A percentile compares a stretch with the other conserved stretches of the same genome.
Evolutionary conservation across 2,329 filamentous ascomycete species (phyloP).

Genomic region (Fusarium sp.): DNA sequence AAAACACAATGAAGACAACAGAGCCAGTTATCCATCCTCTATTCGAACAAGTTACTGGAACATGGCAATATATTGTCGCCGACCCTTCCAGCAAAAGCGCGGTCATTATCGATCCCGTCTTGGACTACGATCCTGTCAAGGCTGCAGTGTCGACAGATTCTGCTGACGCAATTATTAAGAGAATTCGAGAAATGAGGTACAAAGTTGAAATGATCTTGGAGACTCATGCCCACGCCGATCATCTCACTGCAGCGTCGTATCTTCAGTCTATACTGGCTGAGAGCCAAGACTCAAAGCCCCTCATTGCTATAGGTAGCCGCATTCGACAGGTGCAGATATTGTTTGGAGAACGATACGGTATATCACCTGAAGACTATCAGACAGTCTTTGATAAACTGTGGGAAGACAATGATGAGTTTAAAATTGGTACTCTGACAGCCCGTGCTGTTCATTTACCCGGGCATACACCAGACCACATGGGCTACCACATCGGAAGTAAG

Average conservation of each 20-base stretch:
- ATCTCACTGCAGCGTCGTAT: constrained; percentile 70
- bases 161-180: constrained; percentile 64
- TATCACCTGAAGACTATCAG: constrained; percentile 58
- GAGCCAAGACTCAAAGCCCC: constrained; percentile 53
- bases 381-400: constrained; percentile 66
- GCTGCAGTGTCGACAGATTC: constrained; percentile 60
- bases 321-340: constrained; percentile 64
- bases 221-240: constrained; percentile 72
- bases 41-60: constrained; percentile 55
- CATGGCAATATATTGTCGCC: constrained; percentile 72
- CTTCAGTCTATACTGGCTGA: constrained; percentile 61
- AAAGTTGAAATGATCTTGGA: constrained; percentile 67
- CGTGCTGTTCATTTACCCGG: constrained; percentile 68
- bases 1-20: background rate
- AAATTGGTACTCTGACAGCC: constrained; percentile 60
- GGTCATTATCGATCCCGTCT: constrained; percentile 72
- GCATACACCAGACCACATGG: constrained; percentile 71
- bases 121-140: constrained; percentile 65
- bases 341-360: constrained; percentile 63
- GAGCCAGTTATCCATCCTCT: constrained; percentile 36
- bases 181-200: constrained; percentile 61
- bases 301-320: constrained; percentile 67
- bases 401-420: constrained; percentile 65
- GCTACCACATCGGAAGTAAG: constrained; percentile 66
- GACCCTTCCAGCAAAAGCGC: constrained; percentile 63